Evolutionary conservation across 2,329 filamentous ascomycete species (phyloP), one percentile per base, ranked within the genome.

Genomic region (Fusarium staphyleae): DNA sequence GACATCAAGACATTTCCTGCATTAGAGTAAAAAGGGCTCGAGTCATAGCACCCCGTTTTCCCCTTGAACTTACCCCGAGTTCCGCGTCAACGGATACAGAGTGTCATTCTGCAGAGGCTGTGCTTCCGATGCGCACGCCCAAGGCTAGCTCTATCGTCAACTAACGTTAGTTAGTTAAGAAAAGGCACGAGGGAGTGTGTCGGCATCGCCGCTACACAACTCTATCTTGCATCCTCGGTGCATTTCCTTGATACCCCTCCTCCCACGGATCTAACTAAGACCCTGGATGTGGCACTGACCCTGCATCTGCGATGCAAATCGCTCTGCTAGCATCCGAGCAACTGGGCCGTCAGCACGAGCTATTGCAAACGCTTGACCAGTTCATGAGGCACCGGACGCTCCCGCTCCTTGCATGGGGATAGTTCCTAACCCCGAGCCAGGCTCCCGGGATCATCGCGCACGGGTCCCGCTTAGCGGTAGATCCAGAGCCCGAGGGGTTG

Each of bases 371-470:
- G 8, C 10, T 19, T 11, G 19, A 36, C 29, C 11, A 24, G 35
- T 33, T 34, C n/a, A 14, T 47, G 37, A 24, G 44, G 48, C 22
- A 19, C 33, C 55, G 45, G 58, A 47, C 54, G 40, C 49, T 62
- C 58, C 58, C 58, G 58, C 61, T 62, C 49, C 53, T 61, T 62
- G 48, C 53, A 48, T 52, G n/a, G 22, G 13, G 14, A 22, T 22
- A 39, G 33, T 46, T 30, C 35, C 5, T n/a, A 12, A 30, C 4
- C 12, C 12, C 11, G 28, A 44, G 36, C 54, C 55, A 12, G 15
- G 12, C 19, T 36, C 22, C 26, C 35, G 58, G 58, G 39, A 32
- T 19, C n/a, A 5, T 43, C 11, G 16, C 11, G 29, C 12, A 12
- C 11, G 26, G 32, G 22, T 16, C 14, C 8, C 18, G 28, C 13